Evolutionary conservation across 768 basidiomycete genomes (phyloP), one percentile per base, ranked within the genome.

Genomic region (Rhodotorula paludigena): DNA sequence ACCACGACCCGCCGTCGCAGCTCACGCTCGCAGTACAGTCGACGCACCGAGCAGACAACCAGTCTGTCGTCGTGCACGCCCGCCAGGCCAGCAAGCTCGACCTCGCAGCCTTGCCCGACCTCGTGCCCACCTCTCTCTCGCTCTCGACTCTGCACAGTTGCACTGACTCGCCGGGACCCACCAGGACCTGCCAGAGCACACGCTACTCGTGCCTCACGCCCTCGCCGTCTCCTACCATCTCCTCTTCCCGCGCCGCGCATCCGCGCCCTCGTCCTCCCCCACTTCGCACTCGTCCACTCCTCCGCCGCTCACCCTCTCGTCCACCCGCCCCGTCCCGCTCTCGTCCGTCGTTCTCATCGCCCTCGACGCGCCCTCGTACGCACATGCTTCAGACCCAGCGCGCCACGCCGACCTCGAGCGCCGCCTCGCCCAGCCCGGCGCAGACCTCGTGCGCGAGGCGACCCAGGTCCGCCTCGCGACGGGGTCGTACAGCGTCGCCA

Each of bases 401-500:
- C 35, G 30, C 2, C 35, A 23, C 23, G 14, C 6, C 35, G 14
- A 20, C 23, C 54, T 68, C 39, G 35, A 63, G 30, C 28, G 16
- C 5, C 28, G 14, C 14, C 28, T 68, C 23, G 41, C 53, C 18
- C 10, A 32, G 2, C 2, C 32, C 12, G 32, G 33, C 18, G 58
- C 48, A 21, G 48, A 48, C 30, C 45, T 68, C 25, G 32, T 72
- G 1, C 48, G 71, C 9, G 55, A 72, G 33, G 63, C 66, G 6
- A 60, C 42, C 2, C 25, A 20, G 6, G 7, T 72, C 15, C 21
- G 28, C 14, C 33, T 68, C 3, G 28, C 45, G 2, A n/a, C n/a
- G 41, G 21, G 16, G 63, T 15, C 1, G 45, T 72, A 63, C 63
- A 61, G 79, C 51, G 76, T 89, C 35, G 82, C 84, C 59, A 82